phyloP scores from a whole-genome alignment of 2,329 filamentous ascomycete species.

The Ilyonectria destructans region DNA sequence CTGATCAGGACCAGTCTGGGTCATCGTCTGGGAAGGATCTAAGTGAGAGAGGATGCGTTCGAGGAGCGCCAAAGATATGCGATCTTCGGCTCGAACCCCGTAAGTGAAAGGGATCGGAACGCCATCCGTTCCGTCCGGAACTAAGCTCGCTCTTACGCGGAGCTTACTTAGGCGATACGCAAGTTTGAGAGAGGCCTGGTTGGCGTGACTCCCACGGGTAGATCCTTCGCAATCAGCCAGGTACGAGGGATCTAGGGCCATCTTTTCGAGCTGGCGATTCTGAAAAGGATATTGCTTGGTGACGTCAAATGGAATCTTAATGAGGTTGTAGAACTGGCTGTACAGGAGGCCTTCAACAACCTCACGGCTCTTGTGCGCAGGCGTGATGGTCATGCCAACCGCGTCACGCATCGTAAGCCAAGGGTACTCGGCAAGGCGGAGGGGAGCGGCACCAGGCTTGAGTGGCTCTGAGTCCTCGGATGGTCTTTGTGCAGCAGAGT shows the following conservation, averaged over 20 bases:
- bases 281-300: slow-evolving; percentile 3
- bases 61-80: not conserved
- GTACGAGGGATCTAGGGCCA: not conserved
- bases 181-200: not conserved
- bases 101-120: not conserved
- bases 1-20: not conserved
- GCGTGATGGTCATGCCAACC: slow-evolving; percentile 3
- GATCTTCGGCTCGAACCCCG: slow-evolving; percentile 4
- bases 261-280: slow-evolving; percentile 2
- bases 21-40: not conserved
- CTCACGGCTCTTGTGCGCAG: not conserved
- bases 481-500: not conserved
- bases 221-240: not conserved
- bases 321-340: too few relatives aligned
- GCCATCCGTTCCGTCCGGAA: not conserved
- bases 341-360: slow-evolving; percentile 6
- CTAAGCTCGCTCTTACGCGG: not conserved
- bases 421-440: not conserved
- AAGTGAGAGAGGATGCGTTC: not conserved
- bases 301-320: slow-evolving; percentile 1
- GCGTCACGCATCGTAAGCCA: not conserved
- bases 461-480: not conserved
- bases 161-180: not conserved
- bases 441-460: not conserved
- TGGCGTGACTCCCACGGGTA: slow-evolving; percentile 1